A percentile compares a stretch with the other conserved stretches of the same genome.
Conservation (phyloP, 2,329 filamentous ascomycete species). For the Monosporascus sp. region DNA sequence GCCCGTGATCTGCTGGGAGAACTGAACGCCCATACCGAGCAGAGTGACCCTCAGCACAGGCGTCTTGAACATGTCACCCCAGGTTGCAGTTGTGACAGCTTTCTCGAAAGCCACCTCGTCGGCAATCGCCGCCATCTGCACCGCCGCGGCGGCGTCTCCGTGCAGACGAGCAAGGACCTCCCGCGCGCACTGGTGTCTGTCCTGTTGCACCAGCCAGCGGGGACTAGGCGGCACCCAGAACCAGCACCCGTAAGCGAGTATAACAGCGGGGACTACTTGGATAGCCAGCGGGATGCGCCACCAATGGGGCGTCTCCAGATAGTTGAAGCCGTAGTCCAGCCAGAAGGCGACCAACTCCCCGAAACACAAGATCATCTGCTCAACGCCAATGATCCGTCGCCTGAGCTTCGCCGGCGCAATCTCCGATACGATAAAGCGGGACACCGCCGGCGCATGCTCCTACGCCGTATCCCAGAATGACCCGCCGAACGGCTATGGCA, state of each 20-base stretch:
- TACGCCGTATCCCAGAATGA: slow-evolving; percentile 12
- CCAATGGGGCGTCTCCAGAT: slow-evolving; percentile 9
- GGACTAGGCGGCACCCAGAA: slow-evolving; percentile 20
- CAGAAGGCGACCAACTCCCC: slow-evolving; percentile 13
- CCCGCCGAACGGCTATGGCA: slow-evolving; percentile 9
- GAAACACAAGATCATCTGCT: slow-evolving; percentile 16
- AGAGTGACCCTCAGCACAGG: slow-evolving; percentile 23
- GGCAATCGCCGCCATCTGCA: slow-evolving; percentile 44
- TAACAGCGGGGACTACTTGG: slow-evolving; percentile 25
- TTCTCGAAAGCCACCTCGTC: slow-evolving; percentile 16
- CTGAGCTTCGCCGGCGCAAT: slow-evolving; percentile 13
- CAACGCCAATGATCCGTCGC: slow-evolving; percentile 16
- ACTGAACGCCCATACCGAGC: slow-evolving; percentile 23
- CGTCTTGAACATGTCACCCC: slow-evolving; percentile 23
- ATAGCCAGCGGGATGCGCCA: slow-evolving; percentile 29
- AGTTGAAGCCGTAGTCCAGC: slow-evolving; percentile 13
- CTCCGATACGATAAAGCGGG: slow-evolving; percentile 15
- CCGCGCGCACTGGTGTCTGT: slow-evolving; percentile 18
- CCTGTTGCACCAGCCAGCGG: slow-evolving; percentile 19
- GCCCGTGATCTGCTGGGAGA: slow-evolving; percentile 23
- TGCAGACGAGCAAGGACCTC: slow-evolving; percentile 21
- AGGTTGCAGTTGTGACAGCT: slow-evolving; percentile 13
- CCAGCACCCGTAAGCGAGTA: slow-evolving; percentile 23
- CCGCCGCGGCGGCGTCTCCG: slow-evolving; percentile 32
- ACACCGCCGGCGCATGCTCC: slow-evolving; percentile 13